Percentiles rank a stretch among this genome's conserved stretches.
Conservation (phyloP, 495 filamentous ascomycete genomes). For the Bacidia gigantensis region DNA sequence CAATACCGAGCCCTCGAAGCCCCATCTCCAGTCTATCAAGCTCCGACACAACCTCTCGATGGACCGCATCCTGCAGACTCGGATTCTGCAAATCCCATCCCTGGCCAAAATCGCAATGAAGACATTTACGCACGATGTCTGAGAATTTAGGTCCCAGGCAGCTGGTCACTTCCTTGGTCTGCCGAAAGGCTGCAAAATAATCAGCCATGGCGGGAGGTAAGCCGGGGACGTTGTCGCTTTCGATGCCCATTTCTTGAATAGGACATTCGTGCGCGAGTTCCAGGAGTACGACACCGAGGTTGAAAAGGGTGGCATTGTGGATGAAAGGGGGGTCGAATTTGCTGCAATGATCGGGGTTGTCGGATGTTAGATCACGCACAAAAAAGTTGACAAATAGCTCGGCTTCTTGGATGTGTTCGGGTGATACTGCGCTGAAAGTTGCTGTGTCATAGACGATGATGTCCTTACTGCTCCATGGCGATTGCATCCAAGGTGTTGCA, state of each 20-base stretch:
- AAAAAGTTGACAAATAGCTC: background rate
- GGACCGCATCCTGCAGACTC: too few relatives aligned
- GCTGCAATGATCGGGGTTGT: background rate
- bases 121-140: background rate
- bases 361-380: background rate
- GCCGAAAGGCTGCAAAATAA: background rate
- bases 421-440: background rate
- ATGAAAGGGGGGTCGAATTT: background rate
- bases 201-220: background rate
- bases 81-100: too few relatives aligned
- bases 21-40: too few relatives aligned
- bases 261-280: background rate
- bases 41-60: too few relatives aligned
- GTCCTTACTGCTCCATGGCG: too few relatives aligned
- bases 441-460: too few relatives aligned
- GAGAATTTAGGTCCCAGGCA: background rate
- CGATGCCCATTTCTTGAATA: background rate
- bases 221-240: background rate
- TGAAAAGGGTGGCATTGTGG: background rate
- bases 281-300: background rate
- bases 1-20: too few relatives aligned
- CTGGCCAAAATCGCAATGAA: too few relatives aligned
- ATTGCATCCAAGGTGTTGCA: too few relatives aligned
- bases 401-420: too few relatives aligned
- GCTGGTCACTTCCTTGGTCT: background rate